A percentile compares a stretch with the other conserved stretches of the same genome.
These are phyloP conservation scores for Ormosia emarginata DNA, from an alignment of 306 rosid species.

Conservation along the genomic window DNA sequence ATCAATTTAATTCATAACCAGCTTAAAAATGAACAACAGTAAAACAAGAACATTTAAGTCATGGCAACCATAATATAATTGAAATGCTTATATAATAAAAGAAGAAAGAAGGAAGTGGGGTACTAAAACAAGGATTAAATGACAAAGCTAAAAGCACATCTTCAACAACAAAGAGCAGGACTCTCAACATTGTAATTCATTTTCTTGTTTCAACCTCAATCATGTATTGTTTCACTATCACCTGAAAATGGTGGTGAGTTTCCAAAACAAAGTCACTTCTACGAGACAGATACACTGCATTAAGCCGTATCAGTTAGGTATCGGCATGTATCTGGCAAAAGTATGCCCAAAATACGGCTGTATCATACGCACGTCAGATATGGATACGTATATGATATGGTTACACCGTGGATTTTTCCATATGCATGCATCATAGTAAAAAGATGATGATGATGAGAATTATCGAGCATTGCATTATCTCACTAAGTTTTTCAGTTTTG, in stretches of 20 bases:
- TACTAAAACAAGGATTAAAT: not conserved
- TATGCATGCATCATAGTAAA: not conserved
- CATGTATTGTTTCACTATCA: slow-evolving; percentile 1
- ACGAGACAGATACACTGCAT: not conserved
- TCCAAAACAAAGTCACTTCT: not conserved
- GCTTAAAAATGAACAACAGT: not conserved
- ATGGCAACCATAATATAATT: not conserved
- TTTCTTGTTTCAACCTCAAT: not conserved
- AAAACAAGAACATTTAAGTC: not conserved
- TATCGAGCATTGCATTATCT: not conserved
- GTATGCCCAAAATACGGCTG: not conserved
- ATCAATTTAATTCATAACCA: slow-evolving; percentile 4
- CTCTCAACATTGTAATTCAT: not conserved
- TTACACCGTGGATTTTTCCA: not conserved
- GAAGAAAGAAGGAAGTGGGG: not conserved
- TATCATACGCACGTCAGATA: not conserved
- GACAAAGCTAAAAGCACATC: not conserved
- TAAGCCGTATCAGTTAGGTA: not conserved
- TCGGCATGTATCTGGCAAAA: not conserved
- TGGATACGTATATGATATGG: not conserved
- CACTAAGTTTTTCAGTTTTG: not conserved
- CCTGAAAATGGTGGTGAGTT: not conserved
- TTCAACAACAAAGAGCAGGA: not conserved
- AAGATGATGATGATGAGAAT: not conserved
- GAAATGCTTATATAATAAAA: not conserved